Conservation (phyloP, 2,329 filamentous ascomycete genomes). For the Apiospora rasikravindrae region DNA sequence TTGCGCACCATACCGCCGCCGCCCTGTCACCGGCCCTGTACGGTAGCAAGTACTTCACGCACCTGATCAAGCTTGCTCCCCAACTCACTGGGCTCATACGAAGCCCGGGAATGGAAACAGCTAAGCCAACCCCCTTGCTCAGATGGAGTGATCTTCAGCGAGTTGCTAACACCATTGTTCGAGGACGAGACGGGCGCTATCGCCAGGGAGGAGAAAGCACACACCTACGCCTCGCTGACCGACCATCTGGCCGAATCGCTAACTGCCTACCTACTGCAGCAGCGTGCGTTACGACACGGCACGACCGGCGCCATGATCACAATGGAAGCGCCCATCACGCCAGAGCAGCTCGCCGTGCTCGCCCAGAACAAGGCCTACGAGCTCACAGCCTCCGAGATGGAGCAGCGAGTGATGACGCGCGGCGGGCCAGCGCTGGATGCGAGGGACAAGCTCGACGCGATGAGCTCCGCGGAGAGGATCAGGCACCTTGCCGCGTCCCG, state of each 20-base stretch:
- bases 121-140: not conserved
- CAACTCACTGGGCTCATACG: not conserved
- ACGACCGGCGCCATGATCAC: not conserved
- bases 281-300: not conserved
- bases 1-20: not conserved
- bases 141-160: not conserved
- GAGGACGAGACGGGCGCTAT: not conserved
- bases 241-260: not conserved
- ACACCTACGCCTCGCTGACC: not conserved
- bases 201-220: not conserved
- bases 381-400: not conserved
- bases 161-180: not conserved
- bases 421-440: not conserved
- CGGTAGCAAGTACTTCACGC: not conserved
- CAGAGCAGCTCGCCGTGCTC: not conserved
- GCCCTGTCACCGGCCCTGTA: not conserved
- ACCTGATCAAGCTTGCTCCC: not conserved
- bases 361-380: not conserved
- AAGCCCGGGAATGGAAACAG: not conserved
- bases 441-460: not conserved
- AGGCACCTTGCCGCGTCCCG: not conserved
- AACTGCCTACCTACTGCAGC: not conserved
- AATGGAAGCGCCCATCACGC: not conserved
- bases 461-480: not conserved
- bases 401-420: not conserved